phyloP scores from a whole-genome alignment of 2,329 filamentous ascomycete species.

The Epichloe sylvatica region DNA sequence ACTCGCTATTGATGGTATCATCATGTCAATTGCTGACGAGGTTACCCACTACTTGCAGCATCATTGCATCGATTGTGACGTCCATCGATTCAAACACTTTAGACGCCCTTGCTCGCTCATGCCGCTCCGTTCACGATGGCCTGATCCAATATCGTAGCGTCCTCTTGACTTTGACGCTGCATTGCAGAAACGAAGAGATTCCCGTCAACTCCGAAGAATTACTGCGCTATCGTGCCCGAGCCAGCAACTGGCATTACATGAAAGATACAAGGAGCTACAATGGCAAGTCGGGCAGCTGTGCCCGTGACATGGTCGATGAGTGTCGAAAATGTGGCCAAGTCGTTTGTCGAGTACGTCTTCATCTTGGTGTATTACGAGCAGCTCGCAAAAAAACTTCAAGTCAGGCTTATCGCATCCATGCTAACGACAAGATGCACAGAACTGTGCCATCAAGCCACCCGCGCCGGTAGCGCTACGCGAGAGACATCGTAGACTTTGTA shows the following conservation, averaged over 20 bases:
- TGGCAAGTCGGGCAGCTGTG: slow-evolving; percentile 65
- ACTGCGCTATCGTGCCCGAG: slow-evolving; percentile 42
- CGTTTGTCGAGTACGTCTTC: slow-evolving; percentile 60
- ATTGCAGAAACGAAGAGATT: slow-evolving; percentile 58
- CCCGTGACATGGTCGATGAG: slow-evolving; percentile 71
- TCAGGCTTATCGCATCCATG: neutral
- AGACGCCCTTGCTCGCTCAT: slow-evolving; percentile 69
- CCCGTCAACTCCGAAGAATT: slow-evolving; percentile 41
- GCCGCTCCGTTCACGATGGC: slow-evolving; percentile 62
- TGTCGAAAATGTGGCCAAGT: slow-evolving; percentile 65
- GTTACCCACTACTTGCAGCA: slow-evolving; percentile 35
- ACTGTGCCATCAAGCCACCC: slow-evolving; percentile 78
- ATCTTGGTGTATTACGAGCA: neutral
- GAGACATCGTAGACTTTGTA: slow-evolving; percentile 71
- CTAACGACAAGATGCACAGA: slow-evolving; percentile 37
- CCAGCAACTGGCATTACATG: slow-evolving; percentile 46
- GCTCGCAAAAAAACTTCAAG: no score
- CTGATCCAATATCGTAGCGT: slow-evolving; percentile 66
- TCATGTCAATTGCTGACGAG: neutral
- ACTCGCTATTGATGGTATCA: neutral
- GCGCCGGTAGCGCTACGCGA: slow-evolving; percentile 51
- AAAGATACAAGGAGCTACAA: slow-evolving; percentile 38
- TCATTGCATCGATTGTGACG: slow-evolving; percentile 60
- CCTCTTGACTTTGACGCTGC: slow-evolving; percentile 61
- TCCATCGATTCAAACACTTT: slow-evolving; percentile 78